Base-by-base conservation (phyloP, 2,329 filamentous ascomycete genomes). In the Alternaria solani region DNA sequence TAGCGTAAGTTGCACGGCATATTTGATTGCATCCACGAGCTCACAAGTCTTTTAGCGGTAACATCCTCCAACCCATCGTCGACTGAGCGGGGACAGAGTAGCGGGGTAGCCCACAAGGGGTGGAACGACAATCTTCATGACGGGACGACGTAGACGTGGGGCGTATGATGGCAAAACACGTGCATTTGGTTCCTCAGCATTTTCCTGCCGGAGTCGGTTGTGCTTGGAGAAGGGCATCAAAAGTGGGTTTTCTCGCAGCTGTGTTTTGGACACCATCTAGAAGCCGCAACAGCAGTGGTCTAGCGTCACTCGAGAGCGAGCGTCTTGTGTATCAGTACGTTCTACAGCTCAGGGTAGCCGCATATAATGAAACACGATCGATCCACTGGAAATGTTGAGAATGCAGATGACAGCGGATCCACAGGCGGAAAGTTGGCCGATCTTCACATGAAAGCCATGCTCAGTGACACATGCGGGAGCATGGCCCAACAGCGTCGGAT, bases 41-140 rank as follows among this genome's bases (percentile, higher is more conserved):
- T 75, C 61, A 77, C 62, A 38, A 36, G 36, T 38, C 11, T 49
- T 25, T 34, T 61, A 80, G 78, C 57, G 78, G 78, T 55, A 75
- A 78, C 63, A 76, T 78, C 23, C 76, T 80, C 28, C 67, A 77
- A 61, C 78, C 78, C 26, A 71, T 72, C 51, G 68, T 72, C 60
- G 70, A 72, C 57, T 72, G 66, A 71, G 47, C 41, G 60, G 26
- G 44, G 57, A 25, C 30, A 32, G 20, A 47, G 23, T 55, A 51
- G 41, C 55, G 49, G 39, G 38, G 38, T 44, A 49, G 53, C 59
- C 55, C 39, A 30, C 48, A 47, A 47, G 32, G 59, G 55, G 56
- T 54, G 52, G 52, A 49, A 57, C 55, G 56, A 55, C 47, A 55
- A 55, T 55, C 53, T 56, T 66, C 46, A 71, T 18, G 66, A 67